These are phyloP conservation scores for Diplodia corticola DNA, from an alignment of 2,329 filamentous ascomycete species.

Conservation along the genomic window DNA sequence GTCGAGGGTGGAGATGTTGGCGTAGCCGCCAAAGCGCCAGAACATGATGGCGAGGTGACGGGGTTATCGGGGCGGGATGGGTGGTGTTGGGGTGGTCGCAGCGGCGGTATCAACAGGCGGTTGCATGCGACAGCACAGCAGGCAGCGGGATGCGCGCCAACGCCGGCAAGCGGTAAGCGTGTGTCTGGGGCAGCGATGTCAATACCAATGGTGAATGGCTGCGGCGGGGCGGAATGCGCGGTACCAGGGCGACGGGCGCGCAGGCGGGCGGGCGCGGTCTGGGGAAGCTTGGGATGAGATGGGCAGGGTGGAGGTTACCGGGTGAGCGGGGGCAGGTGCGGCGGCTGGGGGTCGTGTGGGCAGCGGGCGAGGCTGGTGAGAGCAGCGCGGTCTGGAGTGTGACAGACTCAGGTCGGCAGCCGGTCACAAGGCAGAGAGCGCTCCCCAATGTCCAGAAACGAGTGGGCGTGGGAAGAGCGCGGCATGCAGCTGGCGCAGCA, in stretches of 20 bases:
- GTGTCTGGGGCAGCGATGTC: background rate
- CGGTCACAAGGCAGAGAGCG: constrained; percentile 23
- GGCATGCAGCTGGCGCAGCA: constrained; percentile 17
- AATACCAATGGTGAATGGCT: background rate
- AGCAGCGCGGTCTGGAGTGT: constrained; percentile 14
- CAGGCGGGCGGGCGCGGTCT: background rate
- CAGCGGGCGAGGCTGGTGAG: background rate
- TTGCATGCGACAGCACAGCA: constrained; percentile 18
- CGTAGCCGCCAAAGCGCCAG: constrained; percentile 99
- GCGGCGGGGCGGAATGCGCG: constrained; percentile 12
- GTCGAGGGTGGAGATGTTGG: constrained; percentile 95
- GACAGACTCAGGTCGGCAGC: constrained; percentile 20
- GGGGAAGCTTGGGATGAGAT: background rate
- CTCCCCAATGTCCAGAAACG: constrained; percentile 15
- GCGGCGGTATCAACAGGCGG: background rate
- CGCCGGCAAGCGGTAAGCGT: background rate
- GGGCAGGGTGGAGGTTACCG: background rate
- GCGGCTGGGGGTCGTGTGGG: constrained; percentile 1
- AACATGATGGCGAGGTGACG: constrained; percentile 71
- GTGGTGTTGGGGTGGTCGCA: background rate
- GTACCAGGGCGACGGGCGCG: constrained; percentile 1
- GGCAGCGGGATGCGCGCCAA: background rate
- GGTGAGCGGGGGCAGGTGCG: background rate
- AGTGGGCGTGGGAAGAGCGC: background rate
- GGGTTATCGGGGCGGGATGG: constrained; percentile 5